Base-by-base conservation (phyloP, 257 asterid species). In the Scutellaria minor region DNA sequence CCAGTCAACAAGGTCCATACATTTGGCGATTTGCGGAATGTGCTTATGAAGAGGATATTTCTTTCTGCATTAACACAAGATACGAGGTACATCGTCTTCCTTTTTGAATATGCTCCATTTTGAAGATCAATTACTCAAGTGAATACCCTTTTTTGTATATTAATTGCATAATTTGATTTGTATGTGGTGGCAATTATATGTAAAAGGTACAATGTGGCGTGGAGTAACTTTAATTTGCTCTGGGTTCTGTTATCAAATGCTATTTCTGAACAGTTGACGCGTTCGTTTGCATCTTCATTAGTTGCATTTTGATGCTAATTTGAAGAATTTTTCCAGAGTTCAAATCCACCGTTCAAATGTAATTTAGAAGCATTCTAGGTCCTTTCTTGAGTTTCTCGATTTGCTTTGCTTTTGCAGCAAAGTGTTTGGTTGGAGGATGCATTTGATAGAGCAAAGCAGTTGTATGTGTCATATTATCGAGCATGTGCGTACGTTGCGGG, bases 21-120 rank as follows among this genome's bases (percentile, higher is more conserved):
- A 52, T 92, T 81, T 79, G 90, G 91, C 75, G 95, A 90, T 85
- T 71, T 95, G 81, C 86, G 97, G 75, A 86, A 82, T 83, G 98
- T 95, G 83, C 87, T 95, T 90, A 95, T 95, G 99, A 95, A 95
- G 85, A 92, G 99, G 86, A 95, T 95, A 71, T 95, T 95, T 83
- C 95, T 95, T 66, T 95, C 99, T 40, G 98, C 99, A 92, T 95
- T 70, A 95, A 95, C 82, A 87, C 98, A 72, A 86, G 98, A 90
- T 92, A 95, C 85, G 93, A 95, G 98, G 99, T 92, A 76, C 73
- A 8, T 42, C 75, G 37, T 22, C 51, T 80, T 68, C 76, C 57
- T 71, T 64, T 24, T 61, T 62, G 42, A 51, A 70, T 79, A 70
- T 59, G 71, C 71, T 55, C 55, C 20, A 12, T 8, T 27, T 68